Conservation (phyloP, 257 asterid genomes). For the Nyctanthes arbortristis region DNA sequence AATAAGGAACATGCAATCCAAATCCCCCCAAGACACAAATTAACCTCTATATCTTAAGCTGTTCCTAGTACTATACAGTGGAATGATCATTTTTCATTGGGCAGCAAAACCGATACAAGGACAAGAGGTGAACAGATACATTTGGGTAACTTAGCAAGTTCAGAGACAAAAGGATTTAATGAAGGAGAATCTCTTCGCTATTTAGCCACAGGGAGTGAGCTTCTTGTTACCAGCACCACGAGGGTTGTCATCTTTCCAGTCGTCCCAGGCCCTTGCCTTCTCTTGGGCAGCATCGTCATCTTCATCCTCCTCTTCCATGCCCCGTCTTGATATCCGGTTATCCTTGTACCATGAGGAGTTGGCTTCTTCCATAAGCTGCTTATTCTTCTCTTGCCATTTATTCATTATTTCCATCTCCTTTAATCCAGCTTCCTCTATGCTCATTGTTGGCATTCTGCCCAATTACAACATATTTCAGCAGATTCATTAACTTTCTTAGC, state of each 20-base stretch:
- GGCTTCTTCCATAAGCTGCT: constrained; percentile 85
- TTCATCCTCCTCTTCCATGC: constrained; percentile 58
- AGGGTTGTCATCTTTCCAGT: constrained; percentile 98
- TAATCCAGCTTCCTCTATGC: constrained; percentile 98
- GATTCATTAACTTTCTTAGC: not conserved
- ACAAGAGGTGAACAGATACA: not conserved
- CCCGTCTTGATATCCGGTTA: constrained; percentile 38
- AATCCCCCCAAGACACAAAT: no score
- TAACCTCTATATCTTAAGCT: not conserved
- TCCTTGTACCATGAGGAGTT: constrained; percentile 88
- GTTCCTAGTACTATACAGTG: constrained; percentile 28
- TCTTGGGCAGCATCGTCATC: constrained; percentile 90
- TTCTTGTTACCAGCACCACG: constrained; percentile 98
- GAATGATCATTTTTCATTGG: constrained; percentile 2
- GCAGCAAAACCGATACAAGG: constrained; percentile 11
- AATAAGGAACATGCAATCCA: no score
- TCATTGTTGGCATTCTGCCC: constrained; percentile 86
- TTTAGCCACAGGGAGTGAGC: constrained; percentile 96
- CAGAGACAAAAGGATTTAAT: not conserved
- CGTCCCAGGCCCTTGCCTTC: constrained; percentile 96
- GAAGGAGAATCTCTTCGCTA: not conserved
- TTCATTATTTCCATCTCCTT: constrained; percentile 98
- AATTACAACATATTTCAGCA: constrained; percentile 7
- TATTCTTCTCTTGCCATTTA: constrained; percentile 78
- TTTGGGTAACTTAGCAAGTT: not conserved